These are phyloP conservation scores for Wickerhamiella hasegawae DNA, from an alignment of 805 yeast species.

Conservation along the genomic window DNA sequence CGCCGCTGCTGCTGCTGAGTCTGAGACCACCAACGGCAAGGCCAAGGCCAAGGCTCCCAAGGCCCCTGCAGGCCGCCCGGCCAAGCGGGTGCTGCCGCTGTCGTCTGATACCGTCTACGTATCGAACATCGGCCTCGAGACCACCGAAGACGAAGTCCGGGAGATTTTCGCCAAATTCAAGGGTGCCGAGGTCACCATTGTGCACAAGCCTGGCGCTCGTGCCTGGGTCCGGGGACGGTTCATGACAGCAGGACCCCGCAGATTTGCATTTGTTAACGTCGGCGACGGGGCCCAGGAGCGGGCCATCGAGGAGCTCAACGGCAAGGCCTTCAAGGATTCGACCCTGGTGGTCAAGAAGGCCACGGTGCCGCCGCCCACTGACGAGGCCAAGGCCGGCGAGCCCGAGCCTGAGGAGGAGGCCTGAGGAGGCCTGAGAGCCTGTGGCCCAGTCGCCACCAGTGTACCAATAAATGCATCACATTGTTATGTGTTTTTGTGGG, in stretches of 20 bases:
- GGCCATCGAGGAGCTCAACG: slow-evolving; percentile 62
- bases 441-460: too few species aligned
- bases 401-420: too few species aligned
- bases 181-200: slow-evolving; percentile 21
- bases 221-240: slow-evolving; percentile 7
- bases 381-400: too few species aligned
- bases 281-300: slow-evolving; percentile 42
- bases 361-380: too few species aligned
- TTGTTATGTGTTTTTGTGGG: too few species aligned
- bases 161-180: slow-evolving; percentile 23
- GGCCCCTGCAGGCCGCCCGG: slow-evolving; percentile 2
- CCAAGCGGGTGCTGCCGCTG: slow-evolving; percentile 19
- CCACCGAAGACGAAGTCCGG: slow-evolving; percentile 30
- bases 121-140: slow-evolving; percentile 40
- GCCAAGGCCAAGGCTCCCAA: slow-evolving; percentile 7
- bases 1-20: neutral
- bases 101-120: slow-evolving; percentile 46
- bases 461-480: too few species aligned
- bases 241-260: slow-evolving; percentile 9
- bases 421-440: too few species aligned
- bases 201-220: slow-evolving; percentile 5
- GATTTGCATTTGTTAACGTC: slow-evolving; percentile 37
- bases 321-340: slow-evolving; percentile 49
- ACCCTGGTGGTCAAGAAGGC: slow-evolving; percentile 37
- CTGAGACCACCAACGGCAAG: neutral